Percentiles rank a stretch among this genome's conserved stretches.
These are phyloP conservation scores for Xylaria bambusicola DNA, from an alignment of 495 filamentous ascomycete species.

Conservation along the genomic window DNA sequence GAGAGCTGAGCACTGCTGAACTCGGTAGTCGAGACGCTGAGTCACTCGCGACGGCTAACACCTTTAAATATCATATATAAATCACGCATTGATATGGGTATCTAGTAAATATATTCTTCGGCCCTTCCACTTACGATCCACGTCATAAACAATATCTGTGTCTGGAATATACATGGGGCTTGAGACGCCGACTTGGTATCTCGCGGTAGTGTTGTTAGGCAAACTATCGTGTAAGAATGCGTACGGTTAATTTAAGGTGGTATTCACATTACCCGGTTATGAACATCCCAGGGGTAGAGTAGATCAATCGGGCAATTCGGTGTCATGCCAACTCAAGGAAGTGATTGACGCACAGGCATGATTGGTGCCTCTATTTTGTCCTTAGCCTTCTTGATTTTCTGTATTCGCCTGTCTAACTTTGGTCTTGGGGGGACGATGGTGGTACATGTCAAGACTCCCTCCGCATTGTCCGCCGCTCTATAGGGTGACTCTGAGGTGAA, in stretches of 20 bases:
- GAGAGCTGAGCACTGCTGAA: not conserved
- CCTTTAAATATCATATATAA: conserved; percentile 15
- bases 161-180: not conserved
- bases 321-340: not conserved
- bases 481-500: too few species aligned
- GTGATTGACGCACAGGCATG: not conserved
- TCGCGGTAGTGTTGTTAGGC: not conserved
- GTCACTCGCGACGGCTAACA: not conserved
- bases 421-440: too few species aligned
- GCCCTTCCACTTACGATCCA: not conserved
- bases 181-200: not conserved
- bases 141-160: not conserved
- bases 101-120: too few species aligned
- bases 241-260: conserved; percentile 10
- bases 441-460: too few species aligned
- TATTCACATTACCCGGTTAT: conserved; percentile 8
- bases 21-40: not conserved
- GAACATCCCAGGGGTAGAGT: not conserved
- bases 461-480: too few species aligned
- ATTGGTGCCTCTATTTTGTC: not conserved
- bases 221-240: not conserved
- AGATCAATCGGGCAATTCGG: conserved; percentile 10
- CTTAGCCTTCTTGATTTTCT: not conserved
- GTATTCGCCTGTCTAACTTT: not conserved
- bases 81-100: too few species aligned